Base-by-base conservation (phyloP, 75 land plant genomes). In the Larix kaempferi region DNA sequence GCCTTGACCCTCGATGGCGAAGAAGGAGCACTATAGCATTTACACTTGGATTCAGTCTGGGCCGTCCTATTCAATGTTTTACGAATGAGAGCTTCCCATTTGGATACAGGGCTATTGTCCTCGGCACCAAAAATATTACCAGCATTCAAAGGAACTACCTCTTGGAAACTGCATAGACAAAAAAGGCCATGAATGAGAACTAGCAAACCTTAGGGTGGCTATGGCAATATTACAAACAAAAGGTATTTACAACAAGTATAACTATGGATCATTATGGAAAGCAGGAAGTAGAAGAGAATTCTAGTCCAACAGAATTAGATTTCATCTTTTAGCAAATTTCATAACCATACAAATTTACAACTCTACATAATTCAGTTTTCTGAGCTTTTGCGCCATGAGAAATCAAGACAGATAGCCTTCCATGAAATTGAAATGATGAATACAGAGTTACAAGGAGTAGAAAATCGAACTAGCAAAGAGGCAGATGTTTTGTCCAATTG, bases 91-190 rank as follows among this genome's bases (percentile, higher is more conserved):
- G 78, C 35, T 80, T 96, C 98, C 99, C 99, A 96, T 80, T 64
- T 89, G 55, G 78, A 63, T 76, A 86, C 92, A 37, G 91, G 93
- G 7, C 92, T 90, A 37, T 71, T 85, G 77, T 96, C 93, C 78
- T 94, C 98, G 57, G 95, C 92, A 73, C 99, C 95, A 75, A 96
- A 81, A 6, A 96, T 85, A 65, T 96, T 96, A n/a, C 98, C 94
- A 75, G 98, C 96, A 86, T 92, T 94, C 76, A 96, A 81, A 67
- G 99, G 99, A 37, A 96, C 98, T 78, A 96, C 85, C 78, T 96
- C 99, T 76, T 96, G 99, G 59, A 94, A 78, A 61, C 99, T 96
- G 88, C 74, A 87, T 83, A 71, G 35, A 29, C 71, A 8, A 44
- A 83, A 5, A 39, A 19, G 13, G 14, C 1, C 35, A 23, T 67